Evolutionary conservation across 345 rosid genomes (phyloP).

Genomic region (Lumnitzera racemosa): DNA sequence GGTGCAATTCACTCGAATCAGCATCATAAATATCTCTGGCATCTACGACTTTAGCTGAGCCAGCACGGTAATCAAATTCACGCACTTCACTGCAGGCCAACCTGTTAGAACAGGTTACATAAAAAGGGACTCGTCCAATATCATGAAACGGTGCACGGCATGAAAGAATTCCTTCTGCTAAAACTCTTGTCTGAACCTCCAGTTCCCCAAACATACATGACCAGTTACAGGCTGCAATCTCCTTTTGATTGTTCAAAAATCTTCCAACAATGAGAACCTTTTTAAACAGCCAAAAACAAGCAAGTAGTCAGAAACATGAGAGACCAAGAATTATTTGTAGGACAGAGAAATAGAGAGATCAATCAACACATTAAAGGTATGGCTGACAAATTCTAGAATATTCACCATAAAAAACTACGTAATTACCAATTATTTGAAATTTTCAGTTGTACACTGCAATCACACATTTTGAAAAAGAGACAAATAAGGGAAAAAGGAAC

Average conservation of each 20-base stretch:
- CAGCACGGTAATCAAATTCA: conserved; percentile 66
- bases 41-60: conserved; percentile 37
- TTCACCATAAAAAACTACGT: too few relatives aligned
- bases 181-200: conserved; percentile 78
- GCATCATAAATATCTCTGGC: conserved; percentile 30
- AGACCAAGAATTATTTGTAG: too few relatives aligned
- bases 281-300: conserved; percentile 3
- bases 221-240: conserved; percentile 58
- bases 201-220: conserved; percentile 98
- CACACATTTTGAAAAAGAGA: too few relatives aligned
- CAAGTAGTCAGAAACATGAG: neutral
- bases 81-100: conserved; percentile 89
- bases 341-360: too few relatives aligned
- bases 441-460: too few relatives aligned
- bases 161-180: conserved; percentile 71
- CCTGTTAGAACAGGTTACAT: conserved; percentile 88
- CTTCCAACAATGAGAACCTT: conserved; percentile 68
- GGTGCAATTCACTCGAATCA: conserved; percentile 32
- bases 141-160: conserved; percentile 62
- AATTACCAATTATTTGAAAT: too few relatives aligned
- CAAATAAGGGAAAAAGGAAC: too few relatives aligned
- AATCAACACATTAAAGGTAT: too few relatives aligned
- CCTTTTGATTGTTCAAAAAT: conserved; percentile 54
- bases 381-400: too few relatives aligned
- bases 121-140: conserved; percentile 76